Conservation (phyloP, 371 early-diverging fungal species). For the Syncephalastrum racemosum region DNA sequence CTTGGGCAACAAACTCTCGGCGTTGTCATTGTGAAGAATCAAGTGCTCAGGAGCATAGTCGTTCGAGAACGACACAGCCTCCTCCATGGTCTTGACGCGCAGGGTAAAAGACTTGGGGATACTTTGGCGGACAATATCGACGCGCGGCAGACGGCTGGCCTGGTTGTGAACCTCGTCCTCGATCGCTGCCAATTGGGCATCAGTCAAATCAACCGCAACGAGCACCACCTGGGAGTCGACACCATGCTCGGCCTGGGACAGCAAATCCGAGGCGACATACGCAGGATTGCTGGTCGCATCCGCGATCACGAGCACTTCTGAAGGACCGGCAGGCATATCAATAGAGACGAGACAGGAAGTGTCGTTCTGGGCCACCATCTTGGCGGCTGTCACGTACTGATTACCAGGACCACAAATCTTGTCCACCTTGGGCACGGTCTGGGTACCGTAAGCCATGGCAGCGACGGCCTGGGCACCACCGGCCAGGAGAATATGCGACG, state of each 20-base stretch:
- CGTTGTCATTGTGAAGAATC: slow-evolving; percentile 86
- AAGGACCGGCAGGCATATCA: slow-evolving; percentile 99
- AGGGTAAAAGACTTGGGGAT: slow-evolving; percentile 85
- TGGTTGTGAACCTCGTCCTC: slow-evolving; percentile 80
- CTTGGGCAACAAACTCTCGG: slow-evolving; percentile 58
- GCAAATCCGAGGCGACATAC: slow-evolving; percentile 93
- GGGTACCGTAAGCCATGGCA: slow-evolving; percentile 97
- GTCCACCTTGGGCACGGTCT: slow-evolving; percentile 95
- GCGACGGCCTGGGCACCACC: slow-evolving; percentile 99
- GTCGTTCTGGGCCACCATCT: slow-evolving; percentile 95
- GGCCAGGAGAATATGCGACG: slow-evolving; percentile 84
- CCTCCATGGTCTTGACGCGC: slow-evolving; percentile 63
- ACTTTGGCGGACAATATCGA: slow-evolving; percentile 84
- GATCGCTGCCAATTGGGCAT: slow-evolving; percentile 67
- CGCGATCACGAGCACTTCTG: slow-evolving; percentile 95
- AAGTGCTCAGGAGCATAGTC: slow-evolving; percentile 97
- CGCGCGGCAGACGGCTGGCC: slow-evolving; percentile 84
- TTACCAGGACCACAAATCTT: slow-evolving; percentile 99
- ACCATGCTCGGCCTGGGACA: slow-evolving; percentile 98
- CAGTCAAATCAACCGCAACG: slow-evolving; percentile 75
- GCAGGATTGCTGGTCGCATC: slow-evolving; percentile 81
- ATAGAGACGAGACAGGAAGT: slow-evolving; percentile 89
- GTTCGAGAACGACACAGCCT: slow-evolving; percentile 90
- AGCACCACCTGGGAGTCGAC: slow-evolving; percentile 95
- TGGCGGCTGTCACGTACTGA: slow-evolving; percentile 98